Conservation (phyloP, 306 rosid genomes). For the Albizia julibrissin region DNA sequence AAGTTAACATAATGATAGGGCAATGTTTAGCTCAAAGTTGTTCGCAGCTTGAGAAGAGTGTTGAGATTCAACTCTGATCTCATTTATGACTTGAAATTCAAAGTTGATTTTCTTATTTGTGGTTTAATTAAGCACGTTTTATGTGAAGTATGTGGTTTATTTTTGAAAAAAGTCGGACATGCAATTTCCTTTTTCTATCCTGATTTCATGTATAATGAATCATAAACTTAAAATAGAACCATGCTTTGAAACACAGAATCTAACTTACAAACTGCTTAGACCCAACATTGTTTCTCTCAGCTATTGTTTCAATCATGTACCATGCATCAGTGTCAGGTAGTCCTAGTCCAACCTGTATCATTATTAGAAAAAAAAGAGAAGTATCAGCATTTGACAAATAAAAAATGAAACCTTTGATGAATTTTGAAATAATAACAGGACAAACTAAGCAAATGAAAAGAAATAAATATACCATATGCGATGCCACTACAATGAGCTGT, state of each 20-base stretch:
- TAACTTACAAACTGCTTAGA: conserved; percentile 89
- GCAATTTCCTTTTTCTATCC: background rate
- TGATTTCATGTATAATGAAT: conserved; percentile 10
- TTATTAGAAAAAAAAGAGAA: conserved; percentile 15
- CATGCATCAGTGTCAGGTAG: conserved; percentile 92
- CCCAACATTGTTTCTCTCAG: conserved; percentile 87
- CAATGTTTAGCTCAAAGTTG: background rate
- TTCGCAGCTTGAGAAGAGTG: background rate
- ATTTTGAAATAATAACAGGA: conserved; percentile 7
- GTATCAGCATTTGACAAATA: conserved; percentile 15
- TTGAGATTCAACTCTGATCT: background rate
- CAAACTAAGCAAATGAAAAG: conserved; percentile 30
- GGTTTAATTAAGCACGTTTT: background rate
- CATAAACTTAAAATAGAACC: conserved; percentile 13
- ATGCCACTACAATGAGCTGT: conserved; percentile 77
- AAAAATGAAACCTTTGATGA: conserved; percentile 12
- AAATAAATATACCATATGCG: conserved; percentile 78
- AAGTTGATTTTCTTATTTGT: background rate
- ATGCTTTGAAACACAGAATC: conserved; percentile 25
- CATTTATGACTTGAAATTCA: background rate
- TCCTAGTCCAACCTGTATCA: conserved; percentile 89
- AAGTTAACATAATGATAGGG: background rate
- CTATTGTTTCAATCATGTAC: conserved; percentile 94
- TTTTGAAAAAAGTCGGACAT: background rate
- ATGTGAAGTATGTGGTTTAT: background rate